Evolutionary conservation across 768 basidiomycete genomes (phyloP).

Genomic region (Dentipellis fragilis): DNA sequence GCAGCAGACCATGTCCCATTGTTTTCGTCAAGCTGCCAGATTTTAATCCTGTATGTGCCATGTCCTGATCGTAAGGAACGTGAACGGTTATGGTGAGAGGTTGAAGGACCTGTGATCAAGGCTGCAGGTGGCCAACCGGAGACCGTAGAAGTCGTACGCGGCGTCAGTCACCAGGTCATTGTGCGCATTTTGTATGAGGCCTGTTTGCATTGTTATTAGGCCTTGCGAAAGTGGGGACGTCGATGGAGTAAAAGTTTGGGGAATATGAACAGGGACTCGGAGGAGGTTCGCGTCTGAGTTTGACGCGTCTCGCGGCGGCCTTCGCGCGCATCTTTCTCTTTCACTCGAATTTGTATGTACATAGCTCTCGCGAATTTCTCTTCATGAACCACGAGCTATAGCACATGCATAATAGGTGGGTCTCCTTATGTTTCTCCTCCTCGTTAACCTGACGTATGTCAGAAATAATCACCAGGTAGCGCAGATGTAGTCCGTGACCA

Average conservation of each 20-base stretch:
- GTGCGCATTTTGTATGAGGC: constrained; percentile 70
- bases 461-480: no score
- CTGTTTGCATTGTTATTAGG: constrained; percentile 58
- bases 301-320: background rate
- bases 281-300: background rate
- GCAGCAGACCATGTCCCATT: constrained; percentile 70
- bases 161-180: constrained; percentile 78
- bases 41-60: constrained; percentile 54
- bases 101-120: constrained; percentile 62
- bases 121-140: constrained; percentile 69
- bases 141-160: constrained; percentile 86
- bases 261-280: background rate
- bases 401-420: no score
- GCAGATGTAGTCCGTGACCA: no score
- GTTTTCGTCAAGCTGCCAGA: constrained; percentile 70
- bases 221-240: background rate
- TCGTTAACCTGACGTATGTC: no score
- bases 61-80: constrained; percentile 4
- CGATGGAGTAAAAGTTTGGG: constrained; percentile 15
- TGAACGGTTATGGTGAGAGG: background rate
- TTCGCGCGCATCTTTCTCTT: background rate
- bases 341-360: no score
- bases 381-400: no score
- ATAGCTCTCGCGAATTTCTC: no score
- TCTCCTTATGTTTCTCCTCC: no score